phyloP scores from a whole-genome alignment of 2,329 filamentous ascomycete genomes.

The Metarhizium guizhouense region DNA sequence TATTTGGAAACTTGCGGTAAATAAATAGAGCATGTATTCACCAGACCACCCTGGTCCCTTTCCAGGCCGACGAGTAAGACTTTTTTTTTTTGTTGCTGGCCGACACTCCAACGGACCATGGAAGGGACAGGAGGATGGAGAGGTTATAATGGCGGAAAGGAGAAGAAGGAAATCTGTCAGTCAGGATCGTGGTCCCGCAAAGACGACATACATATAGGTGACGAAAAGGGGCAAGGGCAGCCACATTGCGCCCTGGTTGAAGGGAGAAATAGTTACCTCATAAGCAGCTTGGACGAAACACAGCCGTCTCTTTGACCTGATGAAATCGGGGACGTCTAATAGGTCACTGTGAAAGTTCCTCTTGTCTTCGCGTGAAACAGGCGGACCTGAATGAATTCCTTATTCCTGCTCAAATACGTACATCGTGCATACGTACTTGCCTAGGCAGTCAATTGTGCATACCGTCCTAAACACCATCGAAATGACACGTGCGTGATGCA shows the following conservation, averaged over 20 bases:
- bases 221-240: not conserved
- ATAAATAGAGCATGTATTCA: too few relatives aligned
- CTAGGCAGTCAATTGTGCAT: too few relatives aligned
- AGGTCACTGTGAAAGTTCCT: not conserved
- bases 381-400: not conserved
- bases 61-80: not conserved
- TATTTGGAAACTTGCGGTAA: too few relatives aligned
- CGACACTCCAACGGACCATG: too few relatives aligned
- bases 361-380: not conserved
- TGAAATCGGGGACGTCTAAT: not conserved
- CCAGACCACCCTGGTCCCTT: not conserved
- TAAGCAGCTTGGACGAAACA: too few relatives aligned
- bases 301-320: too few relatives aligned
- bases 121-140: too few relatives aligned
- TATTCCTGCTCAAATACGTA: not conserved
- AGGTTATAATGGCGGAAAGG: not conserved
- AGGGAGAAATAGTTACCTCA: not conserved
- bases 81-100: too few relatives aligned
- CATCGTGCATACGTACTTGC: too few relatives aligned
- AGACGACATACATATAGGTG: not conserved
- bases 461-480: too few relatives aligned
- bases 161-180: not conserved
- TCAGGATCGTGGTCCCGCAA: not conserved
- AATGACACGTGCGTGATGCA: too few relatives aligned
- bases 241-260: not conserved